Percentiles rank a stretch among this genome's conserved stretches.
phyloP scores from a whole-genome alignment of 192 early-diverging fungal genomes.

The Coemansia sp. region DNA sequence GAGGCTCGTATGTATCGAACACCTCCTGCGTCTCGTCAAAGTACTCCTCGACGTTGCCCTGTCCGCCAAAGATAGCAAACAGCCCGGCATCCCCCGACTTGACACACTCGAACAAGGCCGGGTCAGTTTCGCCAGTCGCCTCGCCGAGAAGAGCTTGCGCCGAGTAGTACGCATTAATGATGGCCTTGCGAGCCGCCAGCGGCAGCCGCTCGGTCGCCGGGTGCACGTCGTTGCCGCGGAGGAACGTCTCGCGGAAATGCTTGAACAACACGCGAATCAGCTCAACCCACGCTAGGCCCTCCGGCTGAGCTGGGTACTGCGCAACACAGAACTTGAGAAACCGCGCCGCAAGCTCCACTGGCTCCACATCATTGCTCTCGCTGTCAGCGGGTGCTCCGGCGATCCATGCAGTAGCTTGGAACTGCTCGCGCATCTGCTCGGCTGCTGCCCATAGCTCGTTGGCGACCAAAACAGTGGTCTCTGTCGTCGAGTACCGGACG shows the following conservation, averaged over 20 bases:
- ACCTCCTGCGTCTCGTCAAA: conserved; percentile 80
- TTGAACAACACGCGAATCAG: conserved; percentile 71
- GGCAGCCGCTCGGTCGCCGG: conserved; percentile 65
- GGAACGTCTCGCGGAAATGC: conserved; percentile 73
- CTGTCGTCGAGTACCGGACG: conserved; percentile 75
- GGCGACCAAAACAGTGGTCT: conserved; percentile 82
- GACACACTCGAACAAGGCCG: conserved; percentile 74
- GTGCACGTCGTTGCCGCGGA: conserved; percentile 84
- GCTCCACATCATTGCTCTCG: conserved; percentile 63
- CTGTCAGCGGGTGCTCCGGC: conserved; percentile 50
- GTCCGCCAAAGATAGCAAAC: conserved; percentile 92
- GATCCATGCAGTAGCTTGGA: conserved; percentile 51
- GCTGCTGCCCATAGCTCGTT: conserved; percentile 86
- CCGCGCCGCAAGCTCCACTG: conserved; percentile 70
- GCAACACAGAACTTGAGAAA: conserved; percentile 70
- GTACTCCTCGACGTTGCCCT: conserved; percentile 84
- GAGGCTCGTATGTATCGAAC: conserved; percentile 71
- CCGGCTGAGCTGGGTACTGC: conserved; percentile 31
- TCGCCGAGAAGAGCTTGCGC: conserved; percentile 67
- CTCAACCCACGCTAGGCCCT: conserved; percentile 62
- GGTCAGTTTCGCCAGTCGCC: conserved; percentile 26
- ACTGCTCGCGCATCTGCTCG: conserved; percentile 81
- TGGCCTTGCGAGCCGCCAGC: conserved; percentile 59
- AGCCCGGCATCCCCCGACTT: conserved; percentile 58
- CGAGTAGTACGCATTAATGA: conserved; percentile 78